Evolutionary conservation across 2,329 filamentous ascomycete species (phyloP).

Genomic region (Bipolaris zeicola): DNA sequence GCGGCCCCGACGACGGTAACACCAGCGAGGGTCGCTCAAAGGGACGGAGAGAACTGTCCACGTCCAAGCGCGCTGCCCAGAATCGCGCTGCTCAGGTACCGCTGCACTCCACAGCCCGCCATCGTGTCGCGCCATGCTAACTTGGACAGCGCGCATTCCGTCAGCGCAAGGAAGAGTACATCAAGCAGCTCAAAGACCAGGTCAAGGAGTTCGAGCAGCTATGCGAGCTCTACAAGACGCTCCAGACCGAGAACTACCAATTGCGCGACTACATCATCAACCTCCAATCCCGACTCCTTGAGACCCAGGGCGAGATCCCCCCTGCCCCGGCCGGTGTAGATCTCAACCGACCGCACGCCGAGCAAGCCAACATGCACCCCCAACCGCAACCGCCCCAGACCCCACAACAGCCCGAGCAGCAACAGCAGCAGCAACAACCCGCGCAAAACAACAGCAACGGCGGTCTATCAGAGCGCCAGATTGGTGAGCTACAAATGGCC

Average conservation of each 20-base stretch:
- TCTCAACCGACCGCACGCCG: conserved; percentile 61
- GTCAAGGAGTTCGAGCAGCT: conserved; percentile 79
- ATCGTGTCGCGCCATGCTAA: conserved; percentile 27
- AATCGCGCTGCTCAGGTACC: conserved; percentile 93
- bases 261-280: conserved; percentile 91
- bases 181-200: conserved; percentile 95
- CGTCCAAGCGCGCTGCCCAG: conserved; percentile 94
- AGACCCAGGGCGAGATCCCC: conserved; percentile 81
- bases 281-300: conserved; percentile 83
- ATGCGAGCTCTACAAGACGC: conserved; percentile 76
- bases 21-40: conserved; percentile 56
- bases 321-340: conserved; percentile 82
- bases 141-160: conserved; percentile 82
- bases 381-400: conserved; percentile 23
- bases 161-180: conserved; percentile 96
- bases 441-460: conserved; percentile 34
- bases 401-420: conserved; percentile 27
- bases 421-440: conserved; percentile 28
- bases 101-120: neutral
- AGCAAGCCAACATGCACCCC: conserved; percentile 34
- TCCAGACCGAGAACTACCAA: conserved; percentile 87
- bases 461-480: conserved; percentile 46
- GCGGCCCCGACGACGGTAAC: conserved; percentile 55
- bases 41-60: conserved; percentile 88
- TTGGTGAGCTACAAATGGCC: conserved; percentile 43